These are phyloP conservation scores for Tulasnella sp. DNA, from an alignment of 768 basidiomycete species.

Conservation along the genomic window DNA sequence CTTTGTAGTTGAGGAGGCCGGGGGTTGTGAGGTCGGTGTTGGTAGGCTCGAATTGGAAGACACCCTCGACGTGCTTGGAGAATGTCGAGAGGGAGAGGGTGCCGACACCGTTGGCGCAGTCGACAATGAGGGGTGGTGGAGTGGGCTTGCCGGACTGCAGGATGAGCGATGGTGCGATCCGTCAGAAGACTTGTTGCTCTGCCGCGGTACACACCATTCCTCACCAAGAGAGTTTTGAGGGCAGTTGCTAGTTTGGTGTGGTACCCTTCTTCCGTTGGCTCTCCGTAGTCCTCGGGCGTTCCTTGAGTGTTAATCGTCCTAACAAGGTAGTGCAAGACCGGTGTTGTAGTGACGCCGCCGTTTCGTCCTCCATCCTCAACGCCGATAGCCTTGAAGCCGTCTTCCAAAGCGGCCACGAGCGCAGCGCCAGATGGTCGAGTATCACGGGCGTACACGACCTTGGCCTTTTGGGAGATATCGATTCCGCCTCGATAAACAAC, in stretches of 20 bases:
- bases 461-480: conserved; percentile 63
- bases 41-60: conserved; percentile 51
- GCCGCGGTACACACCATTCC: conserved; percentile 23
- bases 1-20: conserved; percentile 71
- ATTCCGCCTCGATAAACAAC: conserved; percentile 59
- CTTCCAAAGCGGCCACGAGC: conserved; percentile 65
- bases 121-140: conserved; percentile 58
- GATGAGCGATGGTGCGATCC: background rate
- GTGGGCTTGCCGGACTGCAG: conserved; percentile 46
- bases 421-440: conserved; percentile 78
- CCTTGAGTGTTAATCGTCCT: conserved; percentile 79
- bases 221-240: conserved; percentile 77
- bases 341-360: conserved; percentile 83
- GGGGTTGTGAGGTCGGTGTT: conserved; percentile 54
- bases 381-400: conserved; percentile 66
- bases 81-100: conserved; percentile 57
- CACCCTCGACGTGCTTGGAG: conserved; percentile 43
- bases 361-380: conserved; percentile 45
- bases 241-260: conserved; percentile 67
- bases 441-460: conserved; percentile 85
- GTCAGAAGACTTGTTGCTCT: too few species aligned
- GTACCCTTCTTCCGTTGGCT: conserved; percentile 74
- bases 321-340: conserved; percentile 91
- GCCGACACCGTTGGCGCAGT: conserved; percentile 99
- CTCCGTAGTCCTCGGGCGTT: conserved; percentile 65